A percentile compares a stretch with the other conserved stretches of the same genome.
Evolutionary conservation across 768 basidiomycete genomes (phyloP).

Genomic region (Psilocybe subaeruginosa): DNA sequence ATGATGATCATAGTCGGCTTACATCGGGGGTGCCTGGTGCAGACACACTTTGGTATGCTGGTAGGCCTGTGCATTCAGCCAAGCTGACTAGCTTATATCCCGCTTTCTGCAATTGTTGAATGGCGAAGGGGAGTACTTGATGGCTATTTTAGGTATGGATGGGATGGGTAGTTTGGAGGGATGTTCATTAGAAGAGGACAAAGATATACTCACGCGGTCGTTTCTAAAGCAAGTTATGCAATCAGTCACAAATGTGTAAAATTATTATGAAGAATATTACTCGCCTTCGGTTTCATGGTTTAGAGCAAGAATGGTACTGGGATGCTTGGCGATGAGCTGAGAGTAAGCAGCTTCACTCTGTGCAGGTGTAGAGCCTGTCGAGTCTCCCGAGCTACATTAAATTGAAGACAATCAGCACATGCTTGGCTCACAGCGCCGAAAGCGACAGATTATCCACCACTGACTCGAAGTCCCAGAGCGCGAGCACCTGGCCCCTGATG

Average conservation of each 20-base stretch:
- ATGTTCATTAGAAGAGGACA: too few species aligned
- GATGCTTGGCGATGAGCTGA: slow-evolving; percentile 27
- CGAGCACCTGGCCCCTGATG: slow-evolving; percentile 38
- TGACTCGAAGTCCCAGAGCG: slow-evolving; percentile 44
- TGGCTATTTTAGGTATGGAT: slow-evolving; percentile 20
- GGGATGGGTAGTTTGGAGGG: too few species aligned
- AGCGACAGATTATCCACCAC: neutral
- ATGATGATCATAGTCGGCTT: slow-evolving; percentile 11
- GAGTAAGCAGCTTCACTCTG: slow-evolving; percentile 36
- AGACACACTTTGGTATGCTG: slow-evolving; percentile 37
- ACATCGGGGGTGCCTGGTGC: slow-evolving; percentile 34
- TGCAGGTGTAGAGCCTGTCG: slow-evolving; percentile 34
- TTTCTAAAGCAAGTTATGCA: slow-evolving; percentile 25
- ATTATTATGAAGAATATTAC: neutral
- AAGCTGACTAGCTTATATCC: slow-evolving; percentile 46
- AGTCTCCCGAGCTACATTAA: slow-evolving; percentile 37
- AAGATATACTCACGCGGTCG: slow-evolving; percentile 33
- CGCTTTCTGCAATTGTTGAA: slow-evolving; percentile 35
- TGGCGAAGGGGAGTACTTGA: slow-evolving; percentile 40
- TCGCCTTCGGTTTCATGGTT: slow-evolving; percentile 46
- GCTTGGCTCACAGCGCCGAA: neutral
- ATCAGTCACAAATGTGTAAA: neutral
- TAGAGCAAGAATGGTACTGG: slow-evolving; percentile 39
- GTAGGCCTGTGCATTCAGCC: slow-evolving; percentile 40
- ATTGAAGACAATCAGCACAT: neutral